Evolutionary conservation across 306 rosid species (phyloP).

Genomic region (Lablab purpureus): DNA sequence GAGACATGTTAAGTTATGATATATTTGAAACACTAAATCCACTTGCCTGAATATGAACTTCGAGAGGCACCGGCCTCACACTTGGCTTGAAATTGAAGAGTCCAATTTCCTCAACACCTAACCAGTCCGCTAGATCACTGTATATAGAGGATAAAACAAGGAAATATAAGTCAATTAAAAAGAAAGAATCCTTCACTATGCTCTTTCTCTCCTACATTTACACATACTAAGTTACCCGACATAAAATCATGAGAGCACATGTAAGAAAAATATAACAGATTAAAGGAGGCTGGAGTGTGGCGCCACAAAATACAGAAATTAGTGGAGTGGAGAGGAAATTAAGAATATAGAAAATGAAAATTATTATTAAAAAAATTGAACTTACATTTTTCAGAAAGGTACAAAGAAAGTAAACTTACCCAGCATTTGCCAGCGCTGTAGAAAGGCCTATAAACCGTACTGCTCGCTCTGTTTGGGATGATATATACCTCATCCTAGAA

Average conservation of each 20-base stretch:
- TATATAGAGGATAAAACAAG: conserved; percentile 36
- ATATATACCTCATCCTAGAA: conserved; percentile 98
- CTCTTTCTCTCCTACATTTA: neutral
- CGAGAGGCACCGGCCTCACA: conserved; percentile 96
- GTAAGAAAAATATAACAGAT: neutral
- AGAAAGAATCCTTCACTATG: neutral
- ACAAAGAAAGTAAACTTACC: conserved; percentile 58
- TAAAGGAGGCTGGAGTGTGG: conserved; percentile 6
- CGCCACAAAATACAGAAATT: conserved; percentile 15
- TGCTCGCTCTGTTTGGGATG: conserved; percentile 93
- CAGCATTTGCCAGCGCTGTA: conserved; percentile 96
- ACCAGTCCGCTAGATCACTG: conserved; percentile 97
- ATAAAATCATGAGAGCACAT: neutral
- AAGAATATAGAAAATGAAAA: conserved; percentile 4
- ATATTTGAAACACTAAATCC: conserved; percentile 43
- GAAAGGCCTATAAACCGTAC: conserved; percentile 95
- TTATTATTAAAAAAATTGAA: neutral
- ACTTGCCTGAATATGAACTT: conserved; percentile 98
- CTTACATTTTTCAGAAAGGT: conserved; percentile 1
- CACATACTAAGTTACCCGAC: neutral
- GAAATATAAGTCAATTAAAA: conserved; percentile 32
- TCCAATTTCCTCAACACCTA: conserved; percentile 95
- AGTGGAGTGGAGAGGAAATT: neutral
- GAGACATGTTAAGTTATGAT: conserved; percentile 3
- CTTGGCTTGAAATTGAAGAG: conserved; percentile 99